phyloP scores from a whole-genome alignment of 768 basidiomycete species.

The Kwoniella newhampshirensis region DNA sequence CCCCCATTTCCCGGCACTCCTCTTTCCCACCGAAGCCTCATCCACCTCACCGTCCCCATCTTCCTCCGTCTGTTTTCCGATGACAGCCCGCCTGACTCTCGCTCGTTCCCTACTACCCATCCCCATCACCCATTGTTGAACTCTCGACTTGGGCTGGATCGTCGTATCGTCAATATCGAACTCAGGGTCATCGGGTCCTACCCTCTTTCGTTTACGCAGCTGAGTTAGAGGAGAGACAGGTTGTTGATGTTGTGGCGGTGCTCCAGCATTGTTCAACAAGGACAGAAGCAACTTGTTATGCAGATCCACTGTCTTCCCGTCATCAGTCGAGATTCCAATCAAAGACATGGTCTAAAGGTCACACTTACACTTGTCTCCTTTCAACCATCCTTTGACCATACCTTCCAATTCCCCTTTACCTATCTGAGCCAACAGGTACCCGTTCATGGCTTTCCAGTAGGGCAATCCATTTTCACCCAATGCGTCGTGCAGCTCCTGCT shows the following conservation, averaged over 20 bases:
- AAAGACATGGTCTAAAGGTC: too few species aligned
- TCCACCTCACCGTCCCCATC: slow-evolving; percentile 21
- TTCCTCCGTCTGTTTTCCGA: slow-evolving; percentile 20
- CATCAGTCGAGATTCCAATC: slow-evolving; percentile 2
- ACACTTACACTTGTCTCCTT: slow-evolving; percentile 39
- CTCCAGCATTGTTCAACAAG: slow-evolving; percentile 35
- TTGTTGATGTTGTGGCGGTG: slow-evolving; percentile 17
- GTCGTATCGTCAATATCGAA: slow-evolving; percentile 34
- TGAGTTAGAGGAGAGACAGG: slow-evolving; percentile 4
- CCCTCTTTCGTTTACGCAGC: slow-evolving; percentile 26
- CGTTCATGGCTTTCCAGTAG: slow-evolving; percentile 50
- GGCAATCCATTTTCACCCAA: slow-evolving; percentile 45
- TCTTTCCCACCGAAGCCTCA: slow-evolving; percentile 11
- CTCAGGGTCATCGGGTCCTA: slow-evolving; percentile 26
- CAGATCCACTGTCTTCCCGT: slow-evolving; percentile 26
- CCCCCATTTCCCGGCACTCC: slow-evolving; percentile 16
- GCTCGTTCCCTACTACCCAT: slow-evolving; percentile 28
- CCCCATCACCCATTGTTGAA: slow-evolving; percentile 34
- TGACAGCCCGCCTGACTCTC: slow-evolving; percentile 25
- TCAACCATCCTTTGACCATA: slow-evolving; percentile 42
- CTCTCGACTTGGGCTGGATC: slow-evolving; percentile 32
- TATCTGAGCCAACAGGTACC: slow-evolving; percentile 45
- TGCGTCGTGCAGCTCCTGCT: slow-evolving; percentile 49
- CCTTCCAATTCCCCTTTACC: slow-evolving; percentile 31
- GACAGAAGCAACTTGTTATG: slow-evolving; percentile 42